These are phyloP conservation scores for Parastagonospora avenae DNA, from an alignment of 2,329 filamentous ascomycete species.

Conservation along the genomic window DNA sequence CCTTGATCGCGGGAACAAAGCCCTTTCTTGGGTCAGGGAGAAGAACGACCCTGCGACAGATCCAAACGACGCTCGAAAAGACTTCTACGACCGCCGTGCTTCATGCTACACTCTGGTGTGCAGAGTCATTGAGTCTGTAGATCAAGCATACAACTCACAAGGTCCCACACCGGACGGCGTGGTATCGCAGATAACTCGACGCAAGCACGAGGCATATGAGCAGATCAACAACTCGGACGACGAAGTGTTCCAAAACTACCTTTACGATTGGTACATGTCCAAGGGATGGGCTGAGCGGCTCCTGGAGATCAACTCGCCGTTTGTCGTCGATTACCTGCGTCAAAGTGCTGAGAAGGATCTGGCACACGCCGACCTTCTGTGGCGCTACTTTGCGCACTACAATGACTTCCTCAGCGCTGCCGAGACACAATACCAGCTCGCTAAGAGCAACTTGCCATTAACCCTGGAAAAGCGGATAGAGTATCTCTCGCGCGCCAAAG, in stretches of 20 bases:
- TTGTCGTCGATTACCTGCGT: constrained; percentile 84
- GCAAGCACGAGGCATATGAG: constrained; percentile 84
- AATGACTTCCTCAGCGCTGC: constrained; percentile 86
- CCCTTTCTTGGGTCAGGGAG: constrained; percentile 86
- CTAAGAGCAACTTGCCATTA: constrained; percentile 79
- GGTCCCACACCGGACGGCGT: constrained; percentile 79
- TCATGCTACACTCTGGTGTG: constrained; percentile 88
- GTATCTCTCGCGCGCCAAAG: constrained; percentile 87
- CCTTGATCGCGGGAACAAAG: constrained; percentile 84
- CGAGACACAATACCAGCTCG: constrained; percentile 80
- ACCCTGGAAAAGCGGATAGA: constrained; percentile 85
- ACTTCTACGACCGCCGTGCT: constrained; percentile 72
- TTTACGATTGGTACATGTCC: constrained; percentile 97
- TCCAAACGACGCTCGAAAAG: constrained; percentile 67
- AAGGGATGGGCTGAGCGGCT: constrained; percentile 86
- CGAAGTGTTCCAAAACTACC: constrained; percentile 90
- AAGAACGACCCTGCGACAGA: constrained; percentile 74
- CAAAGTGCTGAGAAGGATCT: constrained; percentile 74
- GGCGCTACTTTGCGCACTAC: constrained; percentile 87
- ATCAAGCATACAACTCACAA: constrained; percentile 69
- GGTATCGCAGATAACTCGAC: constrained; percentile 74
- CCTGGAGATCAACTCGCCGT: constrained; percentile 80
- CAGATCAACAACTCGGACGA: constrained; percentile 88
- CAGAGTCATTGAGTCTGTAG: constrained; percentile 76
- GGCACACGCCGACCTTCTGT: constrained; percentile 85